Base-by-base conservation (phyloP, 1,139 yeast genomes). In the Scheffersomyces cryptocercus region DNA sequence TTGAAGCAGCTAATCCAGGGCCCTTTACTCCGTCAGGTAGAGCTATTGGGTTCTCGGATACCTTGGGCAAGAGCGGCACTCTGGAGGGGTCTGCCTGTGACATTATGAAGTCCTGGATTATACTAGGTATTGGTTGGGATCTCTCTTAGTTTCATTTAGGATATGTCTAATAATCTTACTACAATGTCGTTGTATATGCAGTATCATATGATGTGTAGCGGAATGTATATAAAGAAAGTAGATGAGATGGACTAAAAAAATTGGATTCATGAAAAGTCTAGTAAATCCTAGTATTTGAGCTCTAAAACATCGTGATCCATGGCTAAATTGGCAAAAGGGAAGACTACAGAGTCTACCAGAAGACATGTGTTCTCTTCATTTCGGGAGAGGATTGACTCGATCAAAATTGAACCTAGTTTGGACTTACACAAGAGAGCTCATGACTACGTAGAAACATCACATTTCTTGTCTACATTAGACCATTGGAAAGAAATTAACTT, bases 401-500 rank as follows among this genome's bases (percentile, higher is more conserved):
- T 93, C 49, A 84, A 85, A 59, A 90, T 93, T 47, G 97, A 90
- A 59, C 97, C 97, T 0, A 77, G 81, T 29, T 76, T 85, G 48
- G 78, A 81, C 48, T 69, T 87, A 39, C 71, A 75, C 35, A 80
- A 80, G 53, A 75, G 87, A 57, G 85, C 84, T 4, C 85, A 83
- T 49, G 90, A 85, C 57, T 76, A 79, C 43, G 88, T 79, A 35
- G 93, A 86, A 51, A 68, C 82, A 2, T 89, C 97, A 1, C 93
- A 86, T 64, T 88, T 91, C 54, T 66, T 84, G 33, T 78, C 95
- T 5, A 83, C 96, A 0, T 72, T 88, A 48, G 85, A 85, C 43
- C 90, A 88, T 56, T 93, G 98, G 97, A 77, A 74, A 49, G 98
- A 93, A 59, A 80, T 89, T 43, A 93, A 91, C 61, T 67, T 89